phyloP scores from a whole-genome alignment of 1,284 basidiomycete species.

The Pseudozyma thailandica region DNA sequence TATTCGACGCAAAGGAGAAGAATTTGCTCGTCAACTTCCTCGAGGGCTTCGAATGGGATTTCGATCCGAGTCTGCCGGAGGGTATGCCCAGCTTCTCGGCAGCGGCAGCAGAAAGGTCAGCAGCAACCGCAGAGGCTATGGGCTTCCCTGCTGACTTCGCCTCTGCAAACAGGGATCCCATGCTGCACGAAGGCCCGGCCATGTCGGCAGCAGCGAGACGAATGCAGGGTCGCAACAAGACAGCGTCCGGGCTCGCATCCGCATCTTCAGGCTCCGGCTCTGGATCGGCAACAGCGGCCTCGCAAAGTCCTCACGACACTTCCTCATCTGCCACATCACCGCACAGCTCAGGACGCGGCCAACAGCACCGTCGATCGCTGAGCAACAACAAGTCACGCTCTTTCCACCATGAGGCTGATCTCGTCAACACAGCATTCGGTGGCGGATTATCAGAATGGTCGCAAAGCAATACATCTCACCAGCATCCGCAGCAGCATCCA shows the following conservation, averaged over 20 bases:
- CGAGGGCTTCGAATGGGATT: slow-evolving; percentile 62
- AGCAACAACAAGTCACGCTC: slow-evolving; percentile 37
- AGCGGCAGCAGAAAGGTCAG: slow-evolving; percentile 45
- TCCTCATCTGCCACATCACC: slow-evolving; percentile 50
- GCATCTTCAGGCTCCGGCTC: slow-evolving; percentile 47
- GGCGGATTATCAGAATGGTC: slow-evolving; percentile 40
- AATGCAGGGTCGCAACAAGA: slow-evolving; percentile 29
- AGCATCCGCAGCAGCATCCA: slow-evolving; percentile 12
- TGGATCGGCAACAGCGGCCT: slow-evolving; percentile 44
- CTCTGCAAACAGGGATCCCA: slow-evolving; percentile 29
- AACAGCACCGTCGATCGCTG: slow-evolving; percentile 26
- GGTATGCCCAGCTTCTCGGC: slow-evolving; percentile 62
- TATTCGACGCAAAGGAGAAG: slow-evolving; percentile 59
- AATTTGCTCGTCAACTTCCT: slow-evolving; percentile 57
- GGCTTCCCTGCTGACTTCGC: slow-evolving; percentile 36
- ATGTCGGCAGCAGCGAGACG: slow-evolving; percentile 34
- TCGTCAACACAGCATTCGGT: slow-evolving; percentile 46
- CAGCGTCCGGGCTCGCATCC: no score
- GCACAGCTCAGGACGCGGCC: slow-evolving; percentile 29
- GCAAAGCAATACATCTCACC: slow-evolving; percentile 10
- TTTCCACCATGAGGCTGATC: slow-evolving; percentile 44
- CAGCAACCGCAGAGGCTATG: slow-evolving; percentile 36
- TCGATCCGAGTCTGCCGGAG: slow-evolving; percentile 58
- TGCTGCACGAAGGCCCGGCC: slow-evolving; percentile 31
- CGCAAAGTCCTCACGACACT: slow-evolving; percentile 49